phyloP scores from a whole-genome alignment of 495 filamentous ascomycete genomes.

The Podospora pseudoanserina region DNA sequence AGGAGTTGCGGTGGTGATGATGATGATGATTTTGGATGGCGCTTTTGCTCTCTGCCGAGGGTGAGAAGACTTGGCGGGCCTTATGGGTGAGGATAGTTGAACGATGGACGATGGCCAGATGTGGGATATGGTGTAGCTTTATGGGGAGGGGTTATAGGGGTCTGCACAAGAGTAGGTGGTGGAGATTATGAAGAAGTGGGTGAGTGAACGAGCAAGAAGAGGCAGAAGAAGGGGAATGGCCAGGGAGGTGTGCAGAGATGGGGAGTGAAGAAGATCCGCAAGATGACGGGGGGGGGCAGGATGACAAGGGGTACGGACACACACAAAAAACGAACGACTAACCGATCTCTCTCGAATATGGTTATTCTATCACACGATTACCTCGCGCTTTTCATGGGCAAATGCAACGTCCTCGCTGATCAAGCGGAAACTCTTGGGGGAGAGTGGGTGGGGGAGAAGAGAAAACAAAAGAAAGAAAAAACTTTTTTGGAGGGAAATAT shows the following conservation, averaged over 20 bases:
- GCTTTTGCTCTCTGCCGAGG: not conserved
- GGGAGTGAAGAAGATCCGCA: not conserved
- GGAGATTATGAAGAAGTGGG: not conserved
- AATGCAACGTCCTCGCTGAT: not conserved
- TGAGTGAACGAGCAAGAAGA: not conserved
- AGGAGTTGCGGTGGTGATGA: not conserved
- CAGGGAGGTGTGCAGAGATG: not conserved
- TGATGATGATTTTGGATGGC: not conserved
- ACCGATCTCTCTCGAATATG: not conserved
- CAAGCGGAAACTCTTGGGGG: not conserved
- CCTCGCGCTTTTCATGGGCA: not conserved
- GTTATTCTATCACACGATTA: not conserved
- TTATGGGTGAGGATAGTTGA: not conserved
- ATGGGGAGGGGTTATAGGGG: not conserved
- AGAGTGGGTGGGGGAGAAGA: not conserved
- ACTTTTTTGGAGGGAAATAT: not conserved
- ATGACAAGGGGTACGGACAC: not conserved
- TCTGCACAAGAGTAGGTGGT: not conserved
- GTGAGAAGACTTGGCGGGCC: not conserved
- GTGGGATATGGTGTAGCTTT: not conserved
- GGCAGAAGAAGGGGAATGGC: not conserved
- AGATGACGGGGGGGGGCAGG: not conserved
- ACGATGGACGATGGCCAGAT: not conserved
- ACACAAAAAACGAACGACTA: not conserved
- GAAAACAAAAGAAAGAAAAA: not conserved